phyloP scores from a whole-genome alignment of 139 green algal species.

The Chlamydomonas sphaeroides region DNA sequence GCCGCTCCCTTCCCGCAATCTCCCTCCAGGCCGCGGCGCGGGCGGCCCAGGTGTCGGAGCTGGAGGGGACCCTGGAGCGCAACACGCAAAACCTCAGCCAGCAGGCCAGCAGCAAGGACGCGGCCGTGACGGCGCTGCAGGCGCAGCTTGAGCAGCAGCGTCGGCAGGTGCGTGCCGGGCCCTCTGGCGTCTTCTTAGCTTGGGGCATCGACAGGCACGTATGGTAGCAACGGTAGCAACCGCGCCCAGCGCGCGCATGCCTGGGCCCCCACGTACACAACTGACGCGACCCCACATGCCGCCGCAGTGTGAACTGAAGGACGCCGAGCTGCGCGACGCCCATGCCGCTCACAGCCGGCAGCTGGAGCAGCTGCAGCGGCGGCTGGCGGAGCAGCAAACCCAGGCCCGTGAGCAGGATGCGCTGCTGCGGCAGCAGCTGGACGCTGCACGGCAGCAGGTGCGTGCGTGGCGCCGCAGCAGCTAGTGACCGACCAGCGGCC shows the following conservation, averaged over 20 bases:
- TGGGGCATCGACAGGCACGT: too few species aligned
- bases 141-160: constrained; percentile 17
- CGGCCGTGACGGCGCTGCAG: neutral
- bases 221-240: too few species aligned
- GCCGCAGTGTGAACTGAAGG: constrained; percentile 8
- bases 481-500: too few species aligned
- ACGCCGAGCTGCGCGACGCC: neutral
- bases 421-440: constrained; percentile 4
- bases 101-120: constrained; percentile 13
- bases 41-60: neutral
- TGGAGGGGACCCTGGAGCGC: constrained; percentile 12
- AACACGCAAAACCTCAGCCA: neutral
- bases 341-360: neutral
- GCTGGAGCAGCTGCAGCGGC: neutral
- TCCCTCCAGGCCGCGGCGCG: neutral
- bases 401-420: neutral
- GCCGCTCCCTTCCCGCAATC: too few species aligned
- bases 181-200: too few species aligned
- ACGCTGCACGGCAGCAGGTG: neutral
- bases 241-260: too few species aligned
- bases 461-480: too few species aligned
- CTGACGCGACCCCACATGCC: too few species aligned
- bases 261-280: too few species aligned
- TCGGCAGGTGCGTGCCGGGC: neutral
- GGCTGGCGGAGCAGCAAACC: constrained; percentile 1